Conservation (phyloP, 2,329 filamentous ascomycete genomes). For the Grosmannia huntii region DNA sequence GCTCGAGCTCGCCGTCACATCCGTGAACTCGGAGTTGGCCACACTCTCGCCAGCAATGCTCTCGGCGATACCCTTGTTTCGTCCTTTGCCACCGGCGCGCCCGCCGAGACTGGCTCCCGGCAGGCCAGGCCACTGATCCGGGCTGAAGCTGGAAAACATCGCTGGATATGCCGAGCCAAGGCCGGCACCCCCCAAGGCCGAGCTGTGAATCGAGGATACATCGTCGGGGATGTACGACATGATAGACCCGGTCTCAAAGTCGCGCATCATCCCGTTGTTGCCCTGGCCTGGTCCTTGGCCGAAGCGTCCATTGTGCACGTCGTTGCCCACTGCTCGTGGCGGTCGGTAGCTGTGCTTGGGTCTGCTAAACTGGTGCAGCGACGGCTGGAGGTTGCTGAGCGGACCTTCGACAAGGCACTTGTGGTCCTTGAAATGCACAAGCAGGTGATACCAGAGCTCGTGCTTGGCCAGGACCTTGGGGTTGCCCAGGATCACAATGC, state of each 20-base stretch:
- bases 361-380: slow-evolving; percentile 84
- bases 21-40: slow-evolving; percentile 80
- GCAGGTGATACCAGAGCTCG: slow-evolving; percentile 89
- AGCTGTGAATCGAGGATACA: slow-evolving; percentile 90
- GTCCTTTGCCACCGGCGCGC: slow-evolving; percentile 52
- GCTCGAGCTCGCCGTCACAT: slow-evolving; percentile 54
- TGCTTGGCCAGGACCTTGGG: slow-evolving; percentile 97
- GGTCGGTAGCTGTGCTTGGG: slow-evolving; percentile 90
- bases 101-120: slow-evolving; percentile 47
- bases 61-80: slow-evolving; percentile 45
- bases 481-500: slow-evolving; percentile 91
- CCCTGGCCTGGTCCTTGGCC: slow-evolving; percentile 22
- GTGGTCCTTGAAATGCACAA: slow-evolving; percentile 92
- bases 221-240: slow-evolving; percentile 95
- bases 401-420: slow-evolving; percentile 95
- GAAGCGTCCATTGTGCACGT: slow-evolving; percentile 8
- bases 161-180: slow-evolving; percentile 73
- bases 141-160: slow-evolving; percentile 88
- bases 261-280: slow-evolving; percentile 28
- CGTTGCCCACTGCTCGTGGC: slow-evolving; percentile 61
- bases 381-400: slow-evolving; percentile 89
- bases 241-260: slow-evolving; percentile 72
- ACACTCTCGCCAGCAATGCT: slow-evolving; percentile 88
- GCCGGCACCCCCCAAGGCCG: slow-evolving; percentile 74
- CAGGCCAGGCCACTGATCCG: slow-evolving; percentile 79